A percentile compares a stretch with the other conserved stretches of the same genome.
phyloP scores from a whole-genome alignment of 768 basidiomycete genomes.

The Clavulina sp. region DNA sequence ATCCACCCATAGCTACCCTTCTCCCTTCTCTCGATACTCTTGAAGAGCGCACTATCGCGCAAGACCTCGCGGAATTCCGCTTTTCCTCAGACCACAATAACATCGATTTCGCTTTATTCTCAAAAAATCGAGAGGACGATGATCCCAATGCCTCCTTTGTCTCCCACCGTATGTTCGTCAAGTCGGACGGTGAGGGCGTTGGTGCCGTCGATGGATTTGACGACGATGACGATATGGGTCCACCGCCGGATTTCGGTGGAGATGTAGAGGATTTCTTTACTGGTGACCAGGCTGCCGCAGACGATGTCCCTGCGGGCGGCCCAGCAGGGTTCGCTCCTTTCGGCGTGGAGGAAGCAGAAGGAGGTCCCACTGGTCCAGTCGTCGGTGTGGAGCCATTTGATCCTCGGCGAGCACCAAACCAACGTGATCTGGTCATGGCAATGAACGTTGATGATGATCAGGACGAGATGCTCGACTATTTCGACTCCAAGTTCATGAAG shows the following conservation, averaged over 20 bases:
- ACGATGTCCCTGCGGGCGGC: constrained; percentile 21
- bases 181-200: constrained; percentile 7
- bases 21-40: constrained; percentile 49
- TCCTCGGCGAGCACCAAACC: constrained; percentile 56
- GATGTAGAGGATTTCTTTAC: constrained; percentile 47
- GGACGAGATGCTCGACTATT: constrained; percentile 62
- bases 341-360: constrained; percentile 9
- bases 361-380: constrained; percentile 18
- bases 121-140: constrained; percentile 25
- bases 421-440: constrained; percentile 70
- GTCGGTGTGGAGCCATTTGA: constrained; percentile 40
- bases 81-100: constrained; percentile 53
- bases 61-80: constrained; percentile 63
- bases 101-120: constrained; percentile 41
- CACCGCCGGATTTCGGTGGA: not conserved
- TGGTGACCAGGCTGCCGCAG: constrained; percentile 38
- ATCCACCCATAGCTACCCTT: constrained; percentile 36
- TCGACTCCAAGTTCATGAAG: constrained; percentile 70
- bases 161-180: constrained; percentile 1
- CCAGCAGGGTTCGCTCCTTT: constrained; percentile 20
- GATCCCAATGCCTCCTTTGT: constrained; percentile 19
- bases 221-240: constrained; percentile 3
- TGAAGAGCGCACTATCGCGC: constrained; percentile 57
- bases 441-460: constrained; percentile 57
- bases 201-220: constrained; percentile 4